Conservation (phyloP, 169 alveolate genomes). For the Plasmodium coatneyi region DNA sequence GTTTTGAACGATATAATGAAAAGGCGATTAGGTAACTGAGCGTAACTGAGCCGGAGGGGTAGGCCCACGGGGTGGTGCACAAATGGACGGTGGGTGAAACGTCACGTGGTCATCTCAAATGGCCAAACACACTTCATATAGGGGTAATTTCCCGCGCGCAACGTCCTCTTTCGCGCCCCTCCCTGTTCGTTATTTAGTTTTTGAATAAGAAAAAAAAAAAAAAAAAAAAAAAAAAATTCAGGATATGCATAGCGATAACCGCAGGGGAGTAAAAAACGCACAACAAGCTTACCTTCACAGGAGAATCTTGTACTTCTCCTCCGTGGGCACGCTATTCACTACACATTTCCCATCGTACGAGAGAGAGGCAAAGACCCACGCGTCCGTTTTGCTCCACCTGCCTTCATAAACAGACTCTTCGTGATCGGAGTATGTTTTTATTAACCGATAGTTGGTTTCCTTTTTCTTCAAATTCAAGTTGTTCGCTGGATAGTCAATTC, state of each 20-base stretch:
- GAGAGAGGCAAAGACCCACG: constrained; percentile 91
- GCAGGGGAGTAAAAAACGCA: not conserved
- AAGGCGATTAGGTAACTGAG: not conserved
- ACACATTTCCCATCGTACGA: constrained; percentile 88
- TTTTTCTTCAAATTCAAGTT: constrained; percentile 73
- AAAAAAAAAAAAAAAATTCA: not conserved
- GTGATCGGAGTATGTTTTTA: constrained; percentile 77
- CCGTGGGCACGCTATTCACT: constrained; percentile 87
- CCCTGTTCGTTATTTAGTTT: not conserved
- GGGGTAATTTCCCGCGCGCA: not conserved
- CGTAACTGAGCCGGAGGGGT: not conserved
- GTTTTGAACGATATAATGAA: not conserved
- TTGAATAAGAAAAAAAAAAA: not conserved
- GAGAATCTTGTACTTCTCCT: constrained; percentile 88
- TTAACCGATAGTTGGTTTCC: constrained; percentile 58
- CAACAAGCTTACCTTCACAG: constrained; percentile 47
- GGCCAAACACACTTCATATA: not conserved
- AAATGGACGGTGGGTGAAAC: not conserved
- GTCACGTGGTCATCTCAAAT: not conserved
- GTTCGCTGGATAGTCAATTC: constrained; percentile 68
- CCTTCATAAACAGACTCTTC: constrained; percentile 89
- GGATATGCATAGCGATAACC: not conserved
- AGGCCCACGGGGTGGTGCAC: not conserved
- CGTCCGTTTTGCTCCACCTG: constrained; percentile 90
- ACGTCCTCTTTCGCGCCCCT: not conserved